Percentiles rank a stretch among this genome's conserved stretches.
phyloP scores from a whole-genome alignment of 208 protist species.

The Strigomonas culicis region DNA sequence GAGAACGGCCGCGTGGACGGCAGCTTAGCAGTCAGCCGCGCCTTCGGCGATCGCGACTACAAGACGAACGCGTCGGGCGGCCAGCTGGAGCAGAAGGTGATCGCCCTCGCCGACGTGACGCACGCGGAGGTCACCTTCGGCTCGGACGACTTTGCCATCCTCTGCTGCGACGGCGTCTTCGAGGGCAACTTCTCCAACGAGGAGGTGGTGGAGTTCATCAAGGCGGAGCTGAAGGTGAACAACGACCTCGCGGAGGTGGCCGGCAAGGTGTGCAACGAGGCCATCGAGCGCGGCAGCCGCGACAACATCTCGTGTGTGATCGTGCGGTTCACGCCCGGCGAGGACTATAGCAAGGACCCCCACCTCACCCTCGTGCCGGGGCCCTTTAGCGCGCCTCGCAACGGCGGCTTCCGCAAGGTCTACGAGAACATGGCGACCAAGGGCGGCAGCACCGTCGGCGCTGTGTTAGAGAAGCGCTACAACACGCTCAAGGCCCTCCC shows the following conservation, averaged over 20 bases:
- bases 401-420: slow-evolving; percentile 59
- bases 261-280: slow-evolving; percentile 82
- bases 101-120: slow-evolving; percentile 82
- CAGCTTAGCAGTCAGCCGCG: slow-evolving; percentile 90
- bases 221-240: slow-evolving; percentile 56
- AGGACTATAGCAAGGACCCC: no score
- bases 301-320: slow-evolving; percentile 91
- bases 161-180: slow-evolving; percentile 90
- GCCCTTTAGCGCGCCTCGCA: slow-evolving; percentile 67
- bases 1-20: slow-evolving; percentile 88
- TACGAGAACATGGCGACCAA: slow-evolving; percentile 80
- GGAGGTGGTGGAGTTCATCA: slow-evolving; percentile 76
- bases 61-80: slow-evolving; percentile 64
- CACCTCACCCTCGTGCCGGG: slow-evolving; percentile 80
- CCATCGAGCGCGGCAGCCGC: slow-evolving; percentile 85
- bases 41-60: slow-evolving; percentile 92
- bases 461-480: slow-evolving; percentile 82
- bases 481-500: slow-evolving; percentile 42
- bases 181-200: slow-evolving; percentile 87
- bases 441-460: slow-evolving; percentile 63
- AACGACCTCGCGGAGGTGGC: slow-evolving; percentile 76
- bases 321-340: slow-evolving; percentile 60
- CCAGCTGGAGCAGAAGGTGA: slow-evolving; percentile 85
- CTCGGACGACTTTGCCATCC: slow-evolving; percentile 76
- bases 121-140: slow-evolving; percentile 53